Evolutionary conservation across 345 rosid genomes (phyloP).

Genomic region (Salix purpurea): DNA sequence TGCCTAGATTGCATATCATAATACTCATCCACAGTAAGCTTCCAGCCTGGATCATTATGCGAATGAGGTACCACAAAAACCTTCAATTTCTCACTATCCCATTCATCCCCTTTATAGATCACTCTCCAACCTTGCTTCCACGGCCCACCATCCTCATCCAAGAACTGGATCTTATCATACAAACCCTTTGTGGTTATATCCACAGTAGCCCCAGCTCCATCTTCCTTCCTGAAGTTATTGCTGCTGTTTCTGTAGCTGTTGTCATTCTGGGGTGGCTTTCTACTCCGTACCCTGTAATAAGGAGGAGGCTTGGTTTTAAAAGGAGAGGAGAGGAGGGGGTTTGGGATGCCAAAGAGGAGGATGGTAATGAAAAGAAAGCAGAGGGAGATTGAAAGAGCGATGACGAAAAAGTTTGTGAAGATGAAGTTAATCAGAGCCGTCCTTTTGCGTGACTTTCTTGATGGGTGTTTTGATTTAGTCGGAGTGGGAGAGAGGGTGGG

Average conservation of each 20-base stretch:
- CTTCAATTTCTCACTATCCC: constrained; percentile 85
- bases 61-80: constrained; percentile 92
- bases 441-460: constrained; percentile 66
- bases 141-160: constrained; percentile 78
- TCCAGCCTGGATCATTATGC: constrained; percentile 99
- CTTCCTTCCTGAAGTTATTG: constrained; percentile 7
- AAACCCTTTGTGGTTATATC: constrained; percentile 81
- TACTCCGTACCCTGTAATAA: constrained; percentile 7
- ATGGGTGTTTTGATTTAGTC: constrained; percentile 46
- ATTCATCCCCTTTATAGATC: constrained; percentile 65
- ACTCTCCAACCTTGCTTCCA: constrained; percentile 99
- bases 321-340: constrained; percentile 47
- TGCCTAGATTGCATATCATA: constrained; percentile 73
- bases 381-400: constrained; percentile 62
- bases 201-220: constrained; percentile 44
- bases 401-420: constrained; percentile 65
- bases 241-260: constrained; percentile 1
- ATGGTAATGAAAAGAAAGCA: constrained; percentile 67
- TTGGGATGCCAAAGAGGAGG: constrained; percentile 70
- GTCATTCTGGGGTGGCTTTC: constrained; percentile 6
- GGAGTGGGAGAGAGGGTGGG: constrained; percentile 37
- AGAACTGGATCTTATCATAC: constrained; percentile 85
- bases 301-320: constrained; percentile 38
- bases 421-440: constrained; percentile 57
- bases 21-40: constrained; percentile 91